Evolutionary conservation across 768 basidiomycete species (phyloP).

Genomic region (Boletus subparvulus): DNA sequence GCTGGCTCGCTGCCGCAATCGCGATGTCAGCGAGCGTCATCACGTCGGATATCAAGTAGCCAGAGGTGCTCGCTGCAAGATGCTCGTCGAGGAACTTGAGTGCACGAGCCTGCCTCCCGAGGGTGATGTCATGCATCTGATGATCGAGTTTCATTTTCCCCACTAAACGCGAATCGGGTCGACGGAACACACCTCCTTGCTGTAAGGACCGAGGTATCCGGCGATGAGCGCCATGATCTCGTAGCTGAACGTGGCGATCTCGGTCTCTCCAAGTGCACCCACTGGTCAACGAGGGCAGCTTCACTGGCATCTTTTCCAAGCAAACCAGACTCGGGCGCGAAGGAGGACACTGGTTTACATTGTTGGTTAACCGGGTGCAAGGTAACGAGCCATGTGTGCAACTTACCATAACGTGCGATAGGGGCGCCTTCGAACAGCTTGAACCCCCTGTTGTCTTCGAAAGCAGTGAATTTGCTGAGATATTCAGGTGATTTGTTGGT

Average conservation of each 20-base stretch:
- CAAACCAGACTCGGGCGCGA: slow-evolving; percentile 27
- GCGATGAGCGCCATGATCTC: slow-evolving; percentile 16
- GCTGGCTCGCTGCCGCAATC: slow-evolving; percentile 23
- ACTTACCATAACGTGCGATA: slow-evolving; percentile 31
- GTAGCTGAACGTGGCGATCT: slow-evolving; percentile 25
- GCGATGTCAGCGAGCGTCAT: slow-evolving; percentile 30
- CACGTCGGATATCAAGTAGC: slow-evolving; percentile 23
- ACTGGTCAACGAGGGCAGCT: slow-evolving; percentile 31
- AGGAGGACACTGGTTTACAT: slow-evolving; percentile 20
- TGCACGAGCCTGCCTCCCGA: slow-evolving; percentile 21
- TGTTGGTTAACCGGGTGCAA: not conserved
- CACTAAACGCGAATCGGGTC: not conserved
- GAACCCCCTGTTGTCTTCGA: slow-evolving; percentile 25
- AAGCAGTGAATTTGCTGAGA: slow-evolving; percentile 29
- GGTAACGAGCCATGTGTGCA: not conserved
- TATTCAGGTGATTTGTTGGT: slow-evolving; percentile 29
- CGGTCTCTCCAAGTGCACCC: slow-evolving; percentile 30
- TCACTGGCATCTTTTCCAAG: slow-evolving; percentile 25
- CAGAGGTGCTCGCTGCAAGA: slow-evolving; percentile 18
- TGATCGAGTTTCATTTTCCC: not conserved
- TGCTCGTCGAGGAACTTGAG: slow-evolving; percentile 28
- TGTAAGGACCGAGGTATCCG: slow-evolving; percentile 23
- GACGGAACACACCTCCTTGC: slow-evolving; percentile 16
- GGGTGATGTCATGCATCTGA: slow-evolving; percentile 18
- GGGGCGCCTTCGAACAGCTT: slow-evolving; percentile 29